Evolutionary conservation across 352 stramenopile species (phyloP), one percentile per base, ranked within the genome.

Genomic region (Thalassiosira hispida): DNA sequence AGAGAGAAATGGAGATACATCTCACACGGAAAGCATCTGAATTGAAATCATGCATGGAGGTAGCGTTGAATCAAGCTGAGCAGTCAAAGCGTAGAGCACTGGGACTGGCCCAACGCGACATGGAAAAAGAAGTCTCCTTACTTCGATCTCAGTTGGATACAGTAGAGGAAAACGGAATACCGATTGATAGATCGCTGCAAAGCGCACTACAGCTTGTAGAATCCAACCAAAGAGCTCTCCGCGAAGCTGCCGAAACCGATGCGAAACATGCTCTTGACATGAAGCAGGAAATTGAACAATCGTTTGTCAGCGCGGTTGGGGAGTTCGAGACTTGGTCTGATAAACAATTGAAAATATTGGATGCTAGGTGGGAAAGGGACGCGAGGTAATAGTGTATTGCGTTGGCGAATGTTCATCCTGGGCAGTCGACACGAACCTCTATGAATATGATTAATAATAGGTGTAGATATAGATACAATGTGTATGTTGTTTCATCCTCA

Each of bases 271-370:
- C 65, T 60, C n/a, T 40, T 0, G 25, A 47, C 20, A 74, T 74
- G 52, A 74, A 74, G 40, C 18, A 35, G n/a, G 40, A 74, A 14
- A 74, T 74, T 18, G 65, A 74, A 60, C n/a, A 60, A 0, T 66
- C 65, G 1, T 66, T 74, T 57, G 35, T 74, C 12, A 57, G 31
- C 22, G 61, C 65, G 25, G 53, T 74, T 49, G 18, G 22, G 31
- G 65, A 74, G 53, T 60, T 74, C 56, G 65, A 74, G 27, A 14
- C 12, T 51, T 74, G 52, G 52, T 57, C 55, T 18, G 65, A 66
- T 5, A 65, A 49, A n/a, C 65, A 74, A 38, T 51, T 74, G 14
- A n/a, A 25, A 23, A n/a, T 66, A 20, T 66, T 74, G 65, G 65
- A 65, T 25, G 27, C 53, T 16, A 44, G n/a, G 23, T 63, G 53